Base-by-base conservation (phyloP, 2,329 filamentous ascomycete species). In the Podosphaera fusca region DNA sequence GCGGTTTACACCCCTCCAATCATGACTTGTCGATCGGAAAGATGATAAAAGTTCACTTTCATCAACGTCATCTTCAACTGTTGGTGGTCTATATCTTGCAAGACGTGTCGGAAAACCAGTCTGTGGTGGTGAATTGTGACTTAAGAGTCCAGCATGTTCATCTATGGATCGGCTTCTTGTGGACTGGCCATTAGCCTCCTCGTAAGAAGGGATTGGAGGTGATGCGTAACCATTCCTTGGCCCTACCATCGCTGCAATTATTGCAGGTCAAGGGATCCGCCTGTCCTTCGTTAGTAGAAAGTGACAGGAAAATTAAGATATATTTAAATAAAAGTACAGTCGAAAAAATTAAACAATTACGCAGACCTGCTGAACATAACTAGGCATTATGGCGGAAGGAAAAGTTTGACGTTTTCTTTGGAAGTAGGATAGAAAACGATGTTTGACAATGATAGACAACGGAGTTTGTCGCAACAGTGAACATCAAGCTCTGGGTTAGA, bases 151-250 rank as follows among this genome's bases (percentile, higher is more conserved):
- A 69, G 88, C 83, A 69, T 84, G 78, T 70, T 94, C 87, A 57
- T 79, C 78, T 66, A 87, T 80, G 38, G 60, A 76, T 73, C 69
- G 80, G 74, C 70, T 76, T 79, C 64, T 78, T 74, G 70, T 82
- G 74, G 67, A 79, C 71, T 70, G 75, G 71, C 70, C 83, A 73
- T 67, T 77, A 61, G 87, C 86, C 72, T 94, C 86, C 69, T 90
- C 86, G 70, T 92, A 92, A 50, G 81, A 81, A 35, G 86, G 87
- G 67, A 92, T 90, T 36, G 86, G 84, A 51, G 84, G 74, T 60
- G 75, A 71, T 65, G 79, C 76, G 69, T 81, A 80, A 59, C 72
- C 72, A 58, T 73, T 70, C 65, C 80, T 80, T 68, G 78, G 72
- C 68, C 76, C 75, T 61, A 71, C 68, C 63, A 67, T 67, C 55